phyloP scores from a whole-genome alignment of 306 rosid genomes.

The Albizia julibrissin region DNA sequence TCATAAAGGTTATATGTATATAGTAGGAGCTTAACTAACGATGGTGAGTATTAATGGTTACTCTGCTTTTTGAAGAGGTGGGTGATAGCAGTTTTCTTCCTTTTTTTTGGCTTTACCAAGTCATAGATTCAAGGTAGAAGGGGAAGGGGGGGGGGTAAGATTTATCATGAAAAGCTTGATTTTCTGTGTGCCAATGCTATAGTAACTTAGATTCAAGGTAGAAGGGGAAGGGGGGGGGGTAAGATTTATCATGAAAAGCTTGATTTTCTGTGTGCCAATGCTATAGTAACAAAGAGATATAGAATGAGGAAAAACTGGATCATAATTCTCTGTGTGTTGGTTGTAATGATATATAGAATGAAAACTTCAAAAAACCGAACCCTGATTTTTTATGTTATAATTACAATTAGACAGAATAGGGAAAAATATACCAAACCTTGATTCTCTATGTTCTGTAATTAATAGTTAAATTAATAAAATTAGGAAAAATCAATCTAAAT shows the following conservation, averaged over 20 bases:
- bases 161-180: neutral
- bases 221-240: no score
- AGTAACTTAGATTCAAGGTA: slow-evolving; percentile 42
- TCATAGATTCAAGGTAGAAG: slow-evolving; percentile 48
- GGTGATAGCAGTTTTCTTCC: slow-evolving; percentile 66
- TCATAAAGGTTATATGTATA: neutral
- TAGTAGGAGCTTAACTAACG: neutral
- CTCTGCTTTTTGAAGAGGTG: slow-evolving; percentile 47
- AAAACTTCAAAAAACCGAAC: neutral
- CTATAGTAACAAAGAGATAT: neutral
- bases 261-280: neutral
- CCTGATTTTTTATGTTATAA: neutral
- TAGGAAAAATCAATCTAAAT: neutral
- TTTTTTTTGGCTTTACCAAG: slow-evolving; percentile 62
- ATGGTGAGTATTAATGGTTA: slow-evolving; percentile 16
- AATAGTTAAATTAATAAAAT: no score
- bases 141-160: neutral
- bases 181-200: neutral
- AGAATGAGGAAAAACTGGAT: no score
- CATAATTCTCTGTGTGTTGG: neutral
- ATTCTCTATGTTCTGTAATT: no score
- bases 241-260: neutral
- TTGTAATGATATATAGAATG: no score
- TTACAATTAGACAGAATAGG: no score
- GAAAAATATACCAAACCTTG: no score